Conservation (phyloP, 352 stramenopile genomes). For the Elongisporangium undulatum region DNA sequence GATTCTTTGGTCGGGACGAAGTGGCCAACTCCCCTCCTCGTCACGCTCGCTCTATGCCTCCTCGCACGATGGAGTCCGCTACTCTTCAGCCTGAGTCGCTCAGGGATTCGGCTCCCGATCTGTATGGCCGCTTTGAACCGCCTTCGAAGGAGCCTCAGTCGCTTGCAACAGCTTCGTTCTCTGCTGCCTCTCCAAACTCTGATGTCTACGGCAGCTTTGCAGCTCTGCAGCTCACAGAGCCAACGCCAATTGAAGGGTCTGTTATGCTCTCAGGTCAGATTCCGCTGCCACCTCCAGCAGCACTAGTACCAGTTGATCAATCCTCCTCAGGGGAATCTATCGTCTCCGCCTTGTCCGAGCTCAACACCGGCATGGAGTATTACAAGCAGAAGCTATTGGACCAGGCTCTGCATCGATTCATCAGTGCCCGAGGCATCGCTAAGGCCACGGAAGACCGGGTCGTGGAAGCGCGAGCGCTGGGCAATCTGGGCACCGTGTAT, state of each 20-base stretch:
- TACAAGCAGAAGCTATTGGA: conserved; percentile 70
- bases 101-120: background rate
- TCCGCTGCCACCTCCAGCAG: background rate
- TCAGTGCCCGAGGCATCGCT: conserved; percentile 54
- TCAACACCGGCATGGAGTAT: conserved; percentile 72
- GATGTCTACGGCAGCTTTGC: conserved; percentile 35
- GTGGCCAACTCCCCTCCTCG: conserved; percentile 15
- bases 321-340: background rate
- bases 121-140: background rate
- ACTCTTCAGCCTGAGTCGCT: background rate
- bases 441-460: conserved; percentile 38
- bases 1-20: conserved; percentile 20
- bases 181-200: background rate
- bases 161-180: conserved; percentile 20
- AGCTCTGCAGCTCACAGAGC: conserved; percentile 12
- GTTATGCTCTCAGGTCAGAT: background rate
- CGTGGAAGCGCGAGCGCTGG: conserved; percentile 68
- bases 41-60: background rate
- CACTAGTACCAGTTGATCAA: background rate
- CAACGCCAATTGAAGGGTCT: conserved; percentile 1
- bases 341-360: conserved; percentile 50
- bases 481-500: conserved; percentile 76
- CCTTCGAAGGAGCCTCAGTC: background rate
- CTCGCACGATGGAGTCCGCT: background rate
- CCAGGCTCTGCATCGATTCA: conserved; percentile 58